phyloP scores from a whole-genome alignment of 73 alveolate genomes.

The Paramecium caudatum region DNA sequence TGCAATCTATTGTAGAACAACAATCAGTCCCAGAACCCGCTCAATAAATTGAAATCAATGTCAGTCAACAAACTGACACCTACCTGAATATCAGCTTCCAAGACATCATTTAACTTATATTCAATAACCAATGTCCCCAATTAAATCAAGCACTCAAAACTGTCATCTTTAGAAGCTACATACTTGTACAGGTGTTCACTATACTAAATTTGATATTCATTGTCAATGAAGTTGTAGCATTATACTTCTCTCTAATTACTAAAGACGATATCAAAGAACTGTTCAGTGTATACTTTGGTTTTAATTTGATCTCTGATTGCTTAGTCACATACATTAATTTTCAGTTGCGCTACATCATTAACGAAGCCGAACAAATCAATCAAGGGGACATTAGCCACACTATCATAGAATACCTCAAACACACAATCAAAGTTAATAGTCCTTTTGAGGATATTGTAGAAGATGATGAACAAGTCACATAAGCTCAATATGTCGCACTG shows the following conservation, averaged over 20 bases:
- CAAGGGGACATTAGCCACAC: conserved; percentile 33
- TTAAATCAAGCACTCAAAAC: not conserved
- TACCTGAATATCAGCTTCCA: conserved; percentile 39
- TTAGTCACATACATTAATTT: not conserved
- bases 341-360: not conserved
- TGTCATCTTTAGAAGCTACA: not conserved
- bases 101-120: conserved; percentile 13
- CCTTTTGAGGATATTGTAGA: not conserved
- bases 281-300: conserved; percentile 6
- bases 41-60: too few relatives aligned
- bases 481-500: conserved; percentile 27
- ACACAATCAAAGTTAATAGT: not conserved
- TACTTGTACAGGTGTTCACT: conserved; percentile 10
- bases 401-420: conserved; percentile 40
- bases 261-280: not conserved
- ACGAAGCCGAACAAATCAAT: conserved; percentile 39
- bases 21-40: too few relatives aligned
- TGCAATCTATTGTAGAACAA: not conserved
- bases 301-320: conserved; percentile 22
- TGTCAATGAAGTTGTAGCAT: not conserved
- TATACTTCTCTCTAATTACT: not conserved
- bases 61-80: not conserved
- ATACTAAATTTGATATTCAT: not conserved
- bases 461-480: not conserved
- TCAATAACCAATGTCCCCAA: conserved; percentile 51